phyloP scores from a whole-genome alignment of 1,284 basidiomycete species.

The Cutaneotrichosporon cyanovorans region DNA sequence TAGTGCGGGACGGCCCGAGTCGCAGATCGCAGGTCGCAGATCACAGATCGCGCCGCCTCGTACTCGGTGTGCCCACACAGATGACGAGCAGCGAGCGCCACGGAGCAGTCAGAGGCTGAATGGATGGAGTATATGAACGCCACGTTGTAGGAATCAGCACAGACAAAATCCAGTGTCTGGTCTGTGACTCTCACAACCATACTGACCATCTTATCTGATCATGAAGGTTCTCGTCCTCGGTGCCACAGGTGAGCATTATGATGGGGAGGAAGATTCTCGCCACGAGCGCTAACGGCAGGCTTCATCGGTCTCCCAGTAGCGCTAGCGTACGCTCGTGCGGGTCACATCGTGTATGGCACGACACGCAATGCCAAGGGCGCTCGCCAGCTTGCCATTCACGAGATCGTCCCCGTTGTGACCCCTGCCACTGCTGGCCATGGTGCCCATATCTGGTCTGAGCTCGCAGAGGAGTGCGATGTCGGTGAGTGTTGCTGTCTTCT shows the following conservation, averaged over 20 bases:
- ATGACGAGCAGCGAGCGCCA: too few relatives aligned
- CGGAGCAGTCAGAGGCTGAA: too few relatives aligned
- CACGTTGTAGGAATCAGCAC: too few relatives aligned
- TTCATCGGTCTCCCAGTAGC: constrained; percentile 52
- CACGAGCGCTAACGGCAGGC: constrained; percentile 35
- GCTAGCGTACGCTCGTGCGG: constrained; percentile 51
- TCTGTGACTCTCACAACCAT: background rate
- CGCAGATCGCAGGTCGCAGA: too few relatives aligned
- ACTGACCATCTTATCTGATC: background rate
- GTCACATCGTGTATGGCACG: constrained; percentile 53
- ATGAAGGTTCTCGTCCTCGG: constrained; percentile 45
- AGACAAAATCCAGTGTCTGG: too few relatives aligned
- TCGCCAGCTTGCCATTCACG: constrained; percentile 48
- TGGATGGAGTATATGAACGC: too few relatives aligned
- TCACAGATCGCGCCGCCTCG: too few relatives aligned
- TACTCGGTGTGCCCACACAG: too few relatives aligned
- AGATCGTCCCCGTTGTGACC: constrained; percentile 52
- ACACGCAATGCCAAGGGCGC: constrained; percentile 46
- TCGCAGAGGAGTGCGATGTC: constrained; percentile 50
- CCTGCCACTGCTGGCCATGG: constrained; percentile 42
- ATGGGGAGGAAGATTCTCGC: background rate
- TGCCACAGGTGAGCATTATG: constrained; percentile 35
- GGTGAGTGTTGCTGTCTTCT: constrained; percentile 38
- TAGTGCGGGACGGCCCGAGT: too few relatives aligned
- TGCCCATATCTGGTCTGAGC: constrained; percentile 42